These are phyloP conservation scores for Yamadazyma sp. DNA, from an alignment of 805 yeast species.

Conservation along the genomic window DNA sequence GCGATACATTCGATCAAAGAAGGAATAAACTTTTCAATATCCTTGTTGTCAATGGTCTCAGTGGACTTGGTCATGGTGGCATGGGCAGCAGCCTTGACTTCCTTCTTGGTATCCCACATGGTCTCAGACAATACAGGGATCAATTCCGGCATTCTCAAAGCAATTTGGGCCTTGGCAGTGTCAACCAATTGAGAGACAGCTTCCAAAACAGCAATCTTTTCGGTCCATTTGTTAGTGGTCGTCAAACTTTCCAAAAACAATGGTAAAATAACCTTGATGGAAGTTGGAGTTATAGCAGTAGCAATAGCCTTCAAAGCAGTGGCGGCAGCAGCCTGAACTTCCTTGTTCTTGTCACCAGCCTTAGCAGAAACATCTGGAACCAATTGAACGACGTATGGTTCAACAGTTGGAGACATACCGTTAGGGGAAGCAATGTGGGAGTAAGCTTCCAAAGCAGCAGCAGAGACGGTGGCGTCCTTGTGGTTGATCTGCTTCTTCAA, in stretches of 20 bases:
- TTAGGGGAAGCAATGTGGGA: conserved; percentile 78
- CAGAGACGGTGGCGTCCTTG: conserved; percentile 70
- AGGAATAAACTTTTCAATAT: conserved; percentile 99
- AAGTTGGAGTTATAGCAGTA: conserved; percentile 82
- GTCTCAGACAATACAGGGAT: conserved; percentile 98
- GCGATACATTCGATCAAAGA: conserved; percentile 96
- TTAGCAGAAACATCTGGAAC: conserved; percentile 67
- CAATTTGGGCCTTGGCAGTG: conserved; percentile 92
- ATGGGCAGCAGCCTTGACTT: conserved; percentile 95
- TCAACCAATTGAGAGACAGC: conserved; percentile 87
- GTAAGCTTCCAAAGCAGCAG: conserved; percentile 83
- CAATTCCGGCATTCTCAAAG: conserved; percentile 99
- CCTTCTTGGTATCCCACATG: conserved; percentile 99
- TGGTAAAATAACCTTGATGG: conserved; percentile 89
- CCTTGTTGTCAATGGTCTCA: conserved; percentile 98
- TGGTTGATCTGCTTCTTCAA: conserved; percentile 72
- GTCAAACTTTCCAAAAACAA: conserved; percentile 67
- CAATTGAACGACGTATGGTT: conserved; percentile 88
- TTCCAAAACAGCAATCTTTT: conserved; percentile 87
- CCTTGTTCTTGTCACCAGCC: conserved; percentile 89
- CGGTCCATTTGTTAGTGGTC: conserved; percentile 92
- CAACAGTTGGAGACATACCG: conserved; percentile 86
- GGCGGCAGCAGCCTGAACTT: conserved; percentile 69
- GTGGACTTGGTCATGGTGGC: conserved; percentile 94
- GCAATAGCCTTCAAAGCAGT: conserved; percentile 77